These are phyloP conservation scores for Termitomyces sp. DNA, from an alignment of 768 basidiomycete species.

Conservation along the genomic window DNA sequence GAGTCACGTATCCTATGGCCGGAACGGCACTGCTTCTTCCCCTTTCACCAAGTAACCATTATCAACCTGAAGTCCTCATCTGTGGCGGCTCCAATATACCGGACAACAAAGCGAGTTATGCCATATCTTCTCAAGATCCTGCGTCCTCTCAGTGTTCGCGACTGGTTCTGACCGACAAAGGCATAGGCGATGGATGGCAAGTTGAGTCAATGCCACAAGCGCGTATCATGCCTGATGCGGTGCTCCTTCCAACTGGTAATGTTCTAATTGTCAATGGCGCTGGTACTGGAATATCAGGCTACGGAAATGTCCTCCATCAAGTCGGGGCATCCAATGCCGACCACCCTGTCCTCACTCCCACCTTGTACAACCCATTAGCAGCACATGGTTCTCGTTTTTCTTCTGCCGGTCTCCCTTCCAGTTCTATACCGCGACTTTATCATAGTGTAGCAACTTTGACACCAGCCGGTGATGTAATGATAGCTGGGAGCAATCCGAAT, in stretches of 20 bases:
- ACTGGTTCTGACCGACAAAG: slow-evolving; percentile 56
- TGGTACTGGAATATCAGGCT: slow-evolving; percentile 67
- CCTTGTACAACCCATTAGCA: slow-evolving; percentile 61
- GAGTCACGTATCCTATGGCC: slow-evolving; percentile 80
- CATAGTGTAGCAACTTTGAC: slow-evolving; percentile 82
- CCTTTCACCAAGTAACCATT: slow-evolving; percentile 53
- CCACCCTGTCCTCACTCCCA: slow-evolving; percentile 60
- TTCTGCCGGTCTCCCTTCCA: slow-evolving; percentile 49
- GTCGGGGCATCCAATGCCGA: slow-evolving; percentile 77
- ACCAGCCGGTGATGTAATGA: slow-evolving; percentile 65
- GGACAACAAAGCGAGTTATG: slow-evolving; percentile 51
- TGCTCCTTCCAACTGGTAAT: slow-evolving; percentile 72
- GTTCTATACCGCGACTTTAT: slow-evolving; percentile 68
- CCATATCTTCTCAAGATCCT: slow-evolving; percentile 66
- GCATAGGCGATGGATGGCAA: slow-evolving; percentile 66
- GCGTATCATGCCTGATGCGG: slow-evolving; percentile 75
- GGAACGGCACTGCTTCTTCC: slow-evolving; percentile 73
- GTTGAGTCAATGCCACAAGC: slow-evolving; percentile 71
- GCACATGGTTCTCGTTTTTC: slow-evolving; percentile 55
- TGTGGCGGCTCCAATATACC: slow-evolving; percentile 72
- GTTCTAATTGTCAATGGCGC: slow-evolving; percentile 76
- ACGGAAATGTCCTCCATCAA: slow-evolving; percentile 65
- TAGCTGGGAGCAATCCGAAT: slow-evolving; percentile 83
- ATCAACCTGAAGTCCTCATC: slow-evolving; percentile 62
- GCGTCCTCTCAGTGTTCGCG: slow-evolving; percentile 73